Evolutionary conservation across 2,329 filamentous ascomycete species (phyloP).

Genomic region (Raffaelea ambrosiae): DNA sequence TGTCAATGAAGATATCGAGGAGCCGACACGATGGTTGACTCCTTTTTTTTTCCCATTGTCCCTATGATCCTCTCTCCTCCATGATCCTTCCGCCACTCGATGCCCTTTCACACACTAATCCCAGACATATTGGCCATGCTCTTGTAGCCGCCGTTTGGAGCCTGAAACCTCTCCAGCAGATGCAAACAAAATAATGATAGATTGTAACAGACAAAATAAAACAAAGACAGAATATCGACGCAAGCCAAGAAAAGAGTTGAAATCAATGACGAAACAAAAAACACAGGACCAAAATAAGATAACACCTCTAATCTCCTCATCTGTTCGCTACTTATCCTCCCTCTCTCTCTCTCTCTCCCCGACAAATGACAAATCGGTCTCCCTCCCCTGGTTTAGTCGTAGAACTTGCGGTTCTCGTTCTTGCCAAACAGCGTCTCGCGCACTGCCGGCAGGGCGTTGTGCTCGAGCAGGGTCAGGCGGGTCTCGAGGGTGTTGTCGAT

Average conservation of each 20-base stretch:
- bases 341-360: no score
- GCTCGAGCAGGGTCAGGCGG: conserved; percentile 75
- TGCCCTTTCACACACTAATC: no score
- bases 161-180: not conserved
- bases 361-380: not conserved
- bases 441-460: conserved; percentile 75
- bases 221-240: not conserved
- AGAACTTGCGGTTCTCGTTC: conserved; percentile 94
- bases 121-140: no score
- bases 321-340: no score
- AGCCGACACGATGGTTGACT: no score
- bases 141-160: no score
- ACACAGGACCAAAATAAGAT: no score
- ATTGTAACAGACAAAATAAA: not conserved
- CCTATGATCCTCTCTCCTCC: no score
- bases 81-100: no score
- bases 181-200: not conserved
- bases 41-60: no score
- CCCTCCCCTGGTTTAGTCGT: conserved; percentile 51
- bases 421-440: conserved; percentile 83
- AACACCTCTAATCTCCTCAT: no score
- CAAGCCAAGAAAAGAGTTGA: not conserved
- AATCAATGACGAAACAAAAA: conserved; percentile 1
- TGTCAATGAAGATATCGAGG: no score
- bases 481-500: conserved; percentile 98